Evolutionary conservation across 2,329 filamentous ascomycete genomes (phyloP).

Genomic region (Phyllosticta citrichinensis): DNA sequence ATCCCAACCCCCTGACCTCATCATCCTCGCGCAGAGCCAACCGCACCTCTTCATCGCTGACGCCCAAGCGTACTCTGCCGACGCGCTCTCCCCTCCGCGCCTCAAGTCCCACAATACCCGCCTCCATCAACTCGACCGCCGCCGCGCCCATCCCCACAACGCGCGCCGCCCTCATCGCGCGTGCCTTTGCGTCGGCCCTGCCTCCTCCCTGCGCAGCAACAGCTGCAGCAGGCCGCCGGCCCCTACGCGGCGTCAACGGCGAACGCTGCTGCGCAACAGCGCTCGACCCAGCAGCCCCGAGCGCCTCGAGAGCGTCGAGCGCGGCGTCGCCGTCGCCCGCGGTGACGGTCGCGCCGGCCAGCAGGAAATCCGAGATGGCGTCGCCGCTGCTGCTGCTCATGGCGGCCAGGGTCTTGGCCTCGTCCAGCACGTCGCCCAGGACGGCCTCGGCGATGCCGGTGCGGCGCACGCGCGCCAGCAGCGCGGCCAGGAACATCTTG

Average conservation of each 20-base stretch:
- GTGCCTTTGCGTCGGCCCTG: constrained; percentile 18
- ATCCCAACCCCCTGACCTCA: constrained; percentile 71
- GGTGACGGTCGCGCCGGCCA: constrained; percentile 25
- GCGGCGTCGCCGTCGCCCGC: constrained; percentile 15
- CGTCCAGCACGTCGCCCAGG: constrained; percentile 80
- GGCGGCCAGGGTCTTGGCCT: constrained; percentile 60
- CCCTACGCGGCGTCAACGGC: constrained; percentile 7
- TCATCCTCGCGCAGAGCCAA: constrained; percentile 80
- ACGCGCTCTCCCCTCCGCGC: constrained; percentile 67
- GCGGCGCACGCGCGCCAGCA: constrained; percentile 67
- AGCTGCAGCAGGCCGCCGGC: constrained; percentile 20
- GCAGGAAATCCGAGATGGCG: constrained; percentile 52
- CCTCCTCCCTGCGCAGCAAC: constrained; percentile 22
- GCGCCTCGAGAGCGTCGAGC: constrained; percentile 12
- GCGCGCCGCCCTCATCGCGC: constrained; percentile 31
- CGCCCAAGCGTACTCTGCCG: constrained; percentile 73
- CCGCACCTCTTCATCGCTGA: constrained; percentile 85
- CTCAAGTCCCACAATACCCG: constrained; percentile 80
- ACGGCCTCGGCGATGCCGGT: constrained; percentile 82
- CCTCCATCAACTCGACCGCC: constrained; percentile 73
- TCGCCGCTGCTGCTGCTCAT: constrained; percentile 47
- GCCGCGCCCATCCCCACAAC: constrained; percentile 57
- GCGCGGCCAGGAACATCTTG: constrained; percentile 76
- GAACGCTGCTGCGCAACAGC: constrained; percentile 14
- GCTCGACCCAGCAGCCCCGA: constrained; percentile 12